Percentiles rank a stretch among this genome's conserved stretches.
Conservation (phyloP, 148 eudicot species). For the Gaultheria prostrata region DNA sequence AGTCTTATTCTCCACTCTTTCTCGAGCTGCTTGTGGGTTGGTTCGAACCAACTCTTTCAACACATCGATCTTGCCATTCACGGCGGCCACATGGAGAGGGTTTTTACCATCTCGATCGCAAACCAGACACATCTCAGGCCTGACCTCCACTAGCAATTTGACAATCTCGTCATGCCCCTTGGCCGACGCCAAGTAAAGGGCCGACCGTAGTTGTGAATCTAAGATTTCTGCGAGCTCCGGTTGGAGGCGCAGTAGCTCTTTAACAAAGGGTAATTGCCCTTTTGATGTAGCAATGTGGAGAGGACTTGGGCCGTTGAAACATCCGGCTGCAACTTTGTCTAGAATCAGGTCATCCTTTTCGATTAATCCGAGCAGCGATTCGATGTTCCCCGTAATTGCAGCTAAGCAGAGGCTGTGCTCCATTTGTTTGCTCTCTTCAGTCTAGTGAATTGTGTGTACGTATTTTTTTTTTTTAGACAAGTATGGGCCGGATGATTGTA, state of each 20-base stretch:
- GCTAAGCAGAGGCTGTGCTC: not conserved
- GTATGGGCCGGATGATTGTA: too few species aligned
- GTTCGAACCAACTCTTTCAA: too few species aligned
- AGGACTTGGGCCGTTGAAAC: not conserved
- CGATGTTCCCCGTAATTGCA: not conserved
- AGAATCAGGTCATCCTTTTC: not conserved
- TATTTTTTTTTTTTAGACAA: not conserved
- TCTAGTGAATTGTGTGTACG: not conserved
- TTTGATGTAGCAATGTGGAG: not conserved
- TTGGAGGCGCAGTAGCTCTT: not conserved
- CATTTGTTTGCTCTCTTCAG: not conserved
- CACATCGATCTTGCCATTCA: too few species aligned
- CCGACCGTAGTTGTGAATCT: not conserved
- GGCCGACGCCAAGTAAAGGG: slow-evolving; percentile 27
- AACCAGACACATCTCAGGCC: slow-evolving; percentile 8
- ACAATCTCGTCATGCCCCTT: not conserved
- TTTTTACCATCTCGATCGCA: too few species aligned
- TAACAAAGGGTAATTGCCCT: not conserved
- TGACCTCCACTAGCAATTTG: too few species aligned
- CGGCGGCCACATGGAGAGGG: too few species aligned
- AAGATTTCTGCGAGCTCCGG: not conserved
- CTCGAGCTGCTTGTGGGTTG: too few species aligned
- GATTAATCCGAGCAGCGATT: not conserved
- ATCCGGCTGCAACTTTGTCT: not conserved
- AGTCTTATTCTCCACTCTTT: too few species aligned